Conservation (phyloP, 352 stramenopile species). For the Globisporangium orthogonon region DNA sequence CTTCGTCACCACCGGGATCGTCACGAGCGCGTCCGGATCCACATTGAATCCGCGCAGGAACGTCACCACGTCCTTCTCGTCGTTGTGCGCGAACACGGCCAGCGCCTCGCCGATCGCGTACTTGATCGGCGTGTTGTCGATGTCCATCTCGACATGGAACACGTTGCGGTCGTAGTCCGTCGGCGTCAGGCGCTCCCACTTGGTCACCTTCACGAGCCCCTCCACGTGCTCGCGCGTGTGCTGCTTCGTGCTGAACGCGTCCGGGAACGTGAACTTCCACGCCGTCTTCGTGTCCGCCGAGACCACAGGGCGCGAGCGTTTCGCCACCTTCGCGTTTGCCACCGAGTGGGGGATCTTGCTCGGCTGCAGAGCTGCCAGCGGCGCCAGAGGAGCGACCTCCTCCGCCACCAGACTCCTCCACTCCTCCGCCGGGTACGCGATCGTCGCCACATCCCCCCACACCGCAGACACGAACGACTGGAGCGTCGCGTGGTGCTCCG, state of each 20-base stretch:
- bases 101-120: conserved; percentile 84
- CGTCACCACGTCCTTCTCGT: conserved; percentile 60
- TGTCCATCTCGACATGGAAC: conserved; percentile 86
- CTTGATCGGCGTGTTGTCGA: conserved; percentile 67
- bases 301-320: conserved; percentile 31
- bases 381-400: conserved; percentile 6
- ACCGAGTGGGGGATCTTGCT: conserved; percentile 51
- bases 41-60: conserved; percentile 67
- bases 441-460: conserved; percentile 46
- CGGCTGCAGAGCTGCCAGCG: conserved; percentile 30
- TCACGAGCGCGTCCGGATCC: conserved; percentile 59
- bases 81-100: conserved; percentile 81
- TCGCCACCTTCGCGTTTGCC: conserved; percentile 20
- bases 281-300: conserved; percentile 54
- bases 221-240: conserved; percentile 65
- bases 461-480: conserved; percentile 49
- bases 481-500: conserved; percentile 37
- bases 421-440: conserved; percentile 40
- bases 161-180: conserved; percentile 81
- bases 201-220: conserved; percentile 63
- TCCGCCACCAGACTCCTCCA: conserved; percentile 28
- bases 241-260: conserved; percentile 39
- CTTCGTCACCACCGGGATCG: conserved; percentile 53
- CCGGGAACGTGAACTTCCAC: conserved; percentile 66
- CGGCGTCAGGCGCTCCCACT: conserved; percentile 76